phyloP scores from a whole-genome alignment of 441 rosid genomes.

The Arabidopsis hybrid region DNA sequence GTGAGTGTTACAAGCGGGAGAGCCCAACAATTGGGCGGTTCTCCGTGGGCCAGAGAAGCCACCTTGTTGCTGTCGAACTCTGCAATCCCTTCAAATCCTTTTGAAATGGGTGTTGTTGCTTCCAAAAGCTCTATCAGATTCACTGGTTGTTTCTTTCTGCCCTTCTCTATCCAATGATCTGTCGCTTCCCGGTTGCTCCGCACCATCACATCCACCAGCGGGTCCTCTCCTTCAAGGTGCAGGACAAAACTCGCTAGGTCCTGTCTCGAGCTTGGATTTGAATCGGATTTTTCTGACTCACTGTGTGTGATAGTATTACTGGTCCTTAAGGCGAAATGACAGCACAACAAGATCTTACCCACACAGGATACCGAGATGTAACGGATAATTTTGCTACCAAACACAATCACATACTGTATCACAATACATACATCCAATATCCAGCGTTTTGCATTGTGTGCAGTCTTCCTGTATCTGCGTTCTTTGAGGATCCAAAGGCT shows the following conservation, averaged over 20 bases:
- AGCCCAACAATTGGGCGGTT: conserved; percentile 83
- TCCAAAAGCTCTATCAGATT: conserved; percentile 65
- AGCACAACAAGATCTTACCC: conserved; percentile 48
- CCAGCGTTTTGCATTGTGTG: conserved; percentile 43
- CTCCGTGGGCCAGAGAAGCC: conserved; percentile 56
- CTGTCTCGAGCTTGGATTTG: conserved; percentile 44
- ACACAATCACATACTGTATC: conserved; percentile 68
- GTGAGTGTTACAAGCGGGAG: conserved; percentile 80
- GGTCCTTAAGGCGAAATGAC: conserved; percentile 33
- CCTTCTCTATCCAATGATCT: conserved; percentile 64
- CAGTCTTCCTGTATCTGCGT: conserved; percentile 59
- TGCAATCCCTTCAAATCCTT: conserved; percentile 66
- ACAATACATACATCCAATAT: conserved; percentile 58
- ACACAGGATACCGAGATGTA: conserved; percentile 58
- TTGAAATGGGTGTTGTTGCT: conserved; percentile 48
- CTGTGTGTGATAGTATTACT: conserved; percentile 7
- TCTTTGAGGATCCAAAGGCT: conserved; percentile 41
- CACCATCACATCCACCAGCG: conserved; percentile 65
- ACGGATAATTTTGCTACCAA: conserved; percentile 70
- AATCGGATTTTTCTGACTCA: conserved; percentile 40
- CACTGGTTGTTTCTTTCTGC: conserved; percentile 60
- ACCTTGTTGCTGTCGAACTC: conserved; percentile 67
- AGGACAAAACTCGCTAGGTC: conserved; percentile 74
- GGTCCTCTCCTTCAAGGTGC: conserved; percentile 88
- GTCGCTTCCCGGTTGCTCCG: conserved; percentile 68